Base-by-base conservation (phyloP, 768 basidiomycete species). In the Agrocybe praecox region DNA sequence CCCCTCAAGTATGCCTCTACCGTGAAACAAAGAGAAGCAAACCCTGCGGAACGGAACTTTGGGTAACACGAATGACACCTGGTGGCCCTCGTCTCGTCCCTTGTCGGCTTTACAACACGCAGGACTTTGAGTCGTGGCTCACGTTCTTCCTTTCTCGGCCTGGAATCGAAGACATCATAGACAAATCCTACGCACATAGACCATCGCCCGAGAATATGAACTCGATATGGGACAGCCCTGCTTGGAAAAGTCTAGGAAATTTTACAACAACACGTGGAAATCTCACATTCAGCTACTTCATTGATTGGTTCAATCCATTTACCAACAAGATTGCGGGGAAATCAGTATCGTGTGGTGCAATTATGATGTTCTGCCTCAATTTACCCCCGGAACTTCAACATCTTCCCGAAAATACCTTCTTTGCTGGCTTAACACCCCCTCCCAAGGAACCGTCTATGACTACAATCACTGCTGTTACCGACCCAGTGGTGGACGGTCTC, bases 221-320 rank as follows among this genome's bases (percentile, higher is more conserved):
- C 24, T 57, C 64, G 44, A 59, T 70, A 24, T 58, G 64, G 46
- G 67, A 69, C 45, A 72, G 69, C 57, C 69, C 67, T 43, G 67
- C 63, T 6, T 74, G 73, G 67, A 6, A 47, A 2, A 24, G 43
- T n/a, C 26, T 68, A 1, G 21, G 40, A 7, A 46, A 43, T 29
- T 67, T 61, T 54, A 23, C 57, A 8, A 49, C 44, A 8, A 50
- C 60, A 10, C 55, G 49, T 18, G 60, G 65, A 33, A 33, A 61
- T 34, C 51, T 63, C 2, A 23, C 57, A 0, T 74, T 72, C 64
- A 62, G 64, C 7, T 23, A 73, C 8, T 74, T 68, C 57, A 58
- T 73, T 51, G 71, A 76, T 53, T 74, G 72, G 72, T 74, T 73
- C 51, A 76, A 76, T 40, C 36, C 36, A 5, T 40, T 40, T 14